Base-by-base conservation (phyloP, 495 filamentous ascomycete genomes). In the Cetradonia linearis region DNA sequence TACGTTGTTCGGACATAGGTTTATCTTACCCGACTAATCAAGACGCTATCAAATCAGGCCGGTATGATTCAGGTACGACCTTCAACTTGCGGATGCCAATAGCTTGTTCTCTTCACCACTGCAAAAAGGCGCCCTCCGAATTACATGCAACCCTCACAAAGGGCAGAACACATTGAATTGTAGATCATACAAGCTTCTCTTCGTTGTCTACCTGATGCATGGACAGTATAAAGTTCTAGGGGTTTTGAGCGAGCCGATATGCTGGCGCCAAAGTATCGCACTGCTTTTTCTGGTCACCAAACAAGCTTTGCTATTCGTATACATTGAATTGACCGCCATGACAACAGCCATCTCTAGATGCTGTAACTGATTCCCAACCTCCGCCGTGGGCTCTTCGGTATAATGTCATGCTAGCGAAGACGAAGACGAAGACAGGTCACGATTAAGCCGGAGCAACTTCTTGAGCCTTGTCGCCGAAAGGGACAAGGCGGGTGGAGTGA, bases 381-480 rank as follows among this genome's bases (percentile, higher is more conserved):
- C 38, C 65, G 59, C 70, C 66, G 62, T 78, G 73, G 74, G 71
- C 53, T 71, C 23, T 62, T 77, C 77, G 77, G 75, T 83, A 83
- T 62, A 72, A 75, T 72, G 77, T 73, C 69, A 70, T 69, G 73
- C 69, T 74, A 78, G 81, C 81, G 78, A 73, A 83, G 73, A 83
- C 61, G 65, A 60, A n/a, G n/a, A n/a, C n/a, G n/a, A n/a, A n/a
- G 38, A 47, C 64, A 70, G 86, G 85, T 84, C 85, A 81, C 87
- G 83, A 93, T 89, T 95, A 93, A 95, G 89, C 89, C 88, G 89
- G 89, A 92, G 89, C 87, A 78, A 77, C 82, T 82, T 81, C 84
- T 84, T 85, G 83, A 86, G 76, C 82, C 80, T 77, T 74, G 70
- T 74, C 20, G 73, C 81, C 73, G 87, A 92, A 75, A 92, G 84